phyloP scores from a whole-genome alignment of 257 asterid genomes.

The Asclepias syriaca region DNA sequence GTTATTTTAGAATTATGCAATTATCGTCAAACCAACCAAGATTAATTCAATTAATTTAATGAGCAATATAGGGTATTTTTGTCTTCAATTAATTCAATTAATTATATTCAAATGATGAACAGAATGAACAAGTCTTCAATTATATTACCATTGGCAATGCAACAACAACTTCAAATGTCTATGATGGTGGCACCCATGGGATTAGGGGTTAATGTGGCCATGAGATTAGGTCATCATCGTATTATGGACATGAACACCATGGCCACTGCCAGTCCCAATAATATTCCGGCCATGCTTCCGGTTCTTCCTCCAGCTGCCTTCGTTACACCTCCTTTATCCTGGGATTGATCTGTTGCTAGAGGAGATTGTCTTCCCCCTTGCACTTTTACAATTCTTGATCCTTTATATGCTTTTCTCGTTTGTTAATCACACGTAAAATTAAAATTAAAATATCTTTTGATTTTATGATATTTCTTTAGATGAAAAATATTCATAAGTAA shows the following conservation, averaged over 20 bases:
- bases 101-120: constrained; percentile 55
- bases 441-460: too few relatives aligned
- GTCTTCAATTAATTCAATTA: too few relatives aligned
- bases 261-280: constrained; percentile 20
- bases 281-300: constrained; percentile 28
- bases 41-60: too few relatives aligned
- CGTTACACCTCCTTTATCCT: constrained; percentile 34
- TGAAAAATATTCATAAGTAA: too few relatives aligned
- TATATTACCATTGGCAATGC: constrained; percentile 66
- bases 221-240: constrained; percentile 36
- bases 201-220: constrained; percentile 43
- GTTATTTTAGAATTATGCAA: too few relatives aligned
- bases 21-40: too few relatives aligned
- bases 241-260: constrained; percentile 54
- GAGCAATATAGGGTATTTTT: too few relatives aligned
- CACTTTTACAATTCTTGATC: constrained; percentile 33
- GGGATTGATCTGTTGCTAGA: constrained; percentile 38
- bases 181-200: constrained; percentile 51
- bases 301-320: constrained; percentile 27
- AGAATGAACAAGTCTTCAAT: constrained; percentile 67
- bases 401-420: constrained; percentile 44
- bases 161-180: constrained; percentile 79
- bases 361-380: constrained; percentile 26
- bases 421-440: constrained; percentile 53
- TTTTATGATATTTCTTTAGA: too few relatives aligned